Percentiles rank a stretch among this genome's conserved stretches.
These are phyloP conservation scores for Hypoxylon perforatum DNA, from an alignment of 495 filamentous ascomycete genomes.

Conservation along the genomic window DNA sequence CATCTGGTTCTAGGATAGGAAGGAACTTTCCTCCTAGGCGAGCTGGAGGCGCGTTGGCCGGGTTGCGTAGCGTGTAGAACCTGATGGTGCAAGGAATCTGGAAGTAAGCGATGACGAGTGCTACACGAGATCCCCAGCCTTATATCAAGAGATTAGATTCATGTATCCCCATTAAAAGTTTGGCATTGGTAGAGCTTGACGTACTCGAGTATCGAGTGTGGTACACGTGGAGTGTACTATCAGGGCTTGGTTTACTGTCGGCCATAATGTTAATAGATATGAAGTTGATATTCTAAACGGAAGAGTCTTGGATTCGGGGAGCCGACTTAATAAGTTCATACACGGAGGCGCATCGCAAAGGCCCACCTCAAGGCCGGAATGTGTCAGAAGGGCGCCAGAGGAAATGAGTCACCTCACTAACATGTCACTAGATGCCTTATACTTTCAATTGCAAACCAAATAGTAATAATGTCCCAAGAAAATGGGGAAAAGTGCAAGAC, in stretches of 20 bases:
- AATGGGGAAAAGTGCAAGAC: too few relatives aligned
- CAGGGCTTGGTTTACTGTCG: conserved; percentile 5
- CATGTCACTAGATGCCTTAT: too few relatives aligned
- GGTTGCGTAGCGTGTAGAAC: conserved; percentile 22
- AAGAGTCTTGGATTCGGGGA: not conserved
- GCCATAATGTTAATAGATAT: conserved; percentile 18
- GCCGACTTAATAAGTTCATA: not conserved
- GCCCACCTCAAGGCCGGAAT: not conserved
- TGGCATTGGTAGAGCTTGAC: conserved; percentile 2
- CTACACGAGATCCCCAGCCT: conserved; percentile 40
- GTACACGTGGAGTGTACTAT: conserved; percentile 35
- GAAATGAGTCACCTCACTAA: too few relatives aligned
- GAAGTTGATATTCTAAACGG: not conserved
- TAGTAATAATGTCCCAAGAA: too few relatives aligned
- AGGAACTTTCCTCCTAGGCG: conserved; percentile 22
- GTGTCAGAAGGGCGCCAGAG: too few relatives aligned
- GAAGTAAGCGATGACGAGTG: conserved; percentile 35
- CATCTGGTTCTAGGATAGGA: conserved; percentile 29
- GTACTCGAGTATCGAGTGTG: conserved; percentile 43
- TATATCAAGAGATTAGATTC: not conserved
- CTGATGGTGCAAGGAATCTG: conserved; percentile 29
- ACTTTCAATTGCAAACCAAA: too few relatives aligned
- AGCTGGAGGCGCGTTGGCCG: conserved; percentile 13
- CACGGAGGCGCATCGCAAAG: not conserved
- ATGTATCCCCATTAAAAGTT: not conserved